Evolutionary conservation across 2,329 filamentous ascomycete species (phyloP), one percentile per base, ranked within the genome.

Genomic region (Hymenoscyphus scutula): DNA sequence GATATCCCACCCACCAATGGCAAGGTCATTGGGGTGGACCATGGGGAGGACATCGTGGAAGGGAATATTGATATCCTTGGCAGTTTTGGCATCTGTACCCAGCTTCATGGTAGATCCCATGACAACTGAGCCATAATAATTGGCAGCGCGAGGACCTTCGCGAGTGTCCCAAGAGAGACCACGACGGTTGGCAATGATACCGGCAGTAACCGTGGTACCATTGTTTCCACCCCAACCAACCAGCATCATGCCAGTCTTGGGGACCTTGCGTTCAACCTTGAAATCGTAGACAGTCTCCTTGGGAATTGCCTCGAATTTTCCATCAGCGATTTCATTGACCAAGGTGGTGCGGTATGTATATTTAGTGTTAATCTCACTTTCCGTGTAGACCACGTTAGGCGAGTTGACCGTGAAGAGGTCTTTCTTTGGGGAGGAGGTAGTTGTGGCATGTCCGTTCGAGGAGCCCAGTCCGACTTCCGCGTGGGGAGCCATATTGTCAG

Each of bases 141-240:
- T 99, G 78, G 95, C 89, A 68, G 85, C 82, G 68, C 87, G 91
- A 70, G 85, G 80, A 59, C 93, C 93, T 78, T 97, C 92, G 74
- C 94, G 93, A 72, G 95, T 98, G 68, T 97, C 91, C 95, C 95
- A 99, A 65, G 83, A 81, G 63, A 98, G 85, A 63, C 86, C 84
- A 71, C 89, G 90, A 75, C 91, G 90, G 80, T 99, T 99, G 79
- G 94, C 95, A 76, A 99, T 85, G 78, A 99, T 96, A 77, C 94
- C 95, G 66, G 95, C 95, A 64, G 95, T 98, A 66, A 99, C 92
- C 63, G 95, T 99, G 69, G 92, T 92, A 69, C 95, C 95, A 76
- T 99, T 99, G 86, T 99, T 99, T 74, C 95, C 95, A 78, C 95
- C 95, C 87, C 90, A 94, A 68, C 95, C 95, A 70, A 99, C 94